These are phyloP conservation scores for Boletus pseudopeckii DNA, from an alignment of 768 basidiomycete species.

Conservation along the genomic window DNA sequence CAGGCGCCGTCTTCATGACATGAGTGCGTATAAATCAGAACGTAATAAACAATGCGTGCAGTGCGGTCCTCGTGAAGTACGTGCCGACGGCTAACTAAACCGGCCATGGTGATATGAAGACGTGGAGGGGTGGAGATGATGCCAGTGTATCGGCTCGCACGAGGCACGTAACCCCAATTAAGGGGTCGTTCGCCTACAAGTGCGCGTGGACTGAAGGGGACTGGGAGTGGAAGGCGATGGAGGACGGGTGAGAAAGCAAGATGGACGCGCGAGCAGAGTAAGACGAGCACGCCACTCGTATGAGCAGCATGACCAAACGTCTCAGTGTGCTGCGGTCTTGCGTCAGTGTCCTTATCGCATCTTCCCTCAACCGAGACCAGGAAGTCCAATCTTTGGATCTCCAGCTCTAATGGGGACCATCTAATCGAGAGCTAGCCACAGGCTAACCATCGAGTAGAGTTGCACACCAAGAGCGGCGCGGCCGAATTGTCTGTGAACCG, in stretches of 20 bases:
- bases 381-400: slow-evolving; percentile 47
- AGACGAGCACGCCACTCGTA: slow-evolving; percentile 50
- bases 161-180: slow-evolving; percentile 78
- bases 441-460: slow-evolving; percentile 35
- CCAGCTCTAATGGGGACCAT: slow-evolving; percentile 21
- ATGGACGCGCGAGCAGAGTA: slow-evolving; percentile 49
- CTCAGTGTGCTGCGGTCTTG: slow-evolving; percentile 62
- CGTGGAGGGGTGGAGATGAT: slow-evolving; percentile 36
- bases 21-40: slow-evolving; percentile 36
- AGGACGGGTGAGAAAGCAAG: slow-evolving; percentile 42
- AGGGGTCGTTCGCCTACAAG: slow-evolving; percentile 78
- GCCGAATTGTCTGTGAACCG: slow-evolving; percentile 42
- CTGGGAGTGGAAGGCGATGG: slow-evolving; percentile 42
- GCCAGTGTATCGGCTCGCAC: slow-evolving; percentile 74
- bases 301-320: slow-evolving; percentile 47
- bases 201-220: slow-evolving; percentile 50
- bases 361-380: slow-evolving; percentile 50
- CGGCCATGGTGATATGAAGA: slow-evolving; percentile 18
- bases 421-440: slow-evolving; percentile 35
- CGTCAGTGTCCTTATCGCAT: slow-evolving; percentile 58
- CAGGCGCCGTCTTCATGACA: slow-evolving; percentile 37
- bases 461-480: slow-evolving; percentile 41
- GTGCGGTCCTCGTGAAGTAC: slow-evolving; percentile 24
- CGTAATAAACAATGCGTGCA: slow-evolving; percentile 42
- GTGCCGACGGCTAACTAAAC: slow-evolving; percentile 26